Evolutionary conservation across 345 rosid genomes (phyloP).

Genomic region (Gossypium bickii): DNA sequence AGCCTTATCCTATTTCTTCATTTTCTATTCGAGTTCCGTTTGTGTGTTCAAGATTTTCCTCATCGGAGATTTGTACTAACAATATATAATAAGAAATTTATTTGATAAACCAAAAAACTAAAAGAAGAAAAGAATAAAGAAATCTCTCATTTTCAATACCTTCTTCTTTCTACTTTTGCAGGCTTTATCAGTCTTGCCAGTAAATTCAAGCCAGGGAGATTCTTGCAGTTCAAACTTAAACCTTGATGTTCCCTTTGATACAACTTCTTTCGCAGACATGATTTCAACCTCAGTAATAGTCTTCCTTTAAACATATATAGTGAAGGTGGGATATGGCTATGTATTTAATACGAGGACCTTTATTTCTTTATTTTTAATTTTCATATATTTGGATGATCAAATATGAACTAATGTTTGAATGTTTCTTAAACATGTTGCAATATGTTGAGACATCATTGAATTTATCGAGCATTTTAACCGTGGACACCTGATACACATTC

Average conservation of each 20-base stretch:
- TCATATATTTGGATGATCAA: too few relatives aligned
- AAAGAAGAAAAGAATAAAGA: constrained; percentile 14
- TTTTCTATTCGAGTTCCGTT: too few relatives aligned
- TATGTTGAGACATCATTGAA: constrained; percentile 32
- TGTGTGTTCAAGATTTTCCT: too few relatives aligned
- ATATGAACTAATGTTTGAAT: background rate
- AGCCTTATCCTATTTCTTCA: too few relatives aligned
- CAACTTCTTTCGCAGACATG: constrained; percentile 29
- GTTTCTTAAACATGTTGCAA: constrained; percentile 25
- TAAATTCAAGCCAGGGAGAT: constrained; percentile 27
- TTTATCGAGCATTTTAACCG: constrained; percentile 65
- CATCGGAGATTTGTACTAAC: too few relatives aligned
- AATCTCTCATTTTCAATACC: constrained; percentile 13
- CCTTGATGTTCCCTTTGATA: constrained; percentile 37
- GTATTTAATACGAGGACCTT: background rate
- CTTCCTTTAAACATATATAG: background rate
- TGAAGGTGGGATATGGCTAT: background rate
- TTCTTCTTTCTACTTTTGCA: constrained; percentile 16
- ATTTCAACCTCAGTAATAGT: constrained; percentile 59
- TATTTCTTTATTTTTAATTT: too few relatives aligned
- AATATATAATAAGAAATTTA: constrained; percentile 7
- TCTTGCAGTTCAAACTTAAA: constrained; percentile 39
- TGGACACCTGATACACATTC: constrained; percentile 47
- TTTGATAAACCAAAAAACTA: background rate
- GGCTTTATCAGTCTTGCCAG: constrained; percentile 6